A percentile compares a stretch with the other conserved stretches of the same genome.
Evolutionary conservation across 345 rosid genomes (phyloP).

Genomic region (Cochlearia excelsa): DNA sequence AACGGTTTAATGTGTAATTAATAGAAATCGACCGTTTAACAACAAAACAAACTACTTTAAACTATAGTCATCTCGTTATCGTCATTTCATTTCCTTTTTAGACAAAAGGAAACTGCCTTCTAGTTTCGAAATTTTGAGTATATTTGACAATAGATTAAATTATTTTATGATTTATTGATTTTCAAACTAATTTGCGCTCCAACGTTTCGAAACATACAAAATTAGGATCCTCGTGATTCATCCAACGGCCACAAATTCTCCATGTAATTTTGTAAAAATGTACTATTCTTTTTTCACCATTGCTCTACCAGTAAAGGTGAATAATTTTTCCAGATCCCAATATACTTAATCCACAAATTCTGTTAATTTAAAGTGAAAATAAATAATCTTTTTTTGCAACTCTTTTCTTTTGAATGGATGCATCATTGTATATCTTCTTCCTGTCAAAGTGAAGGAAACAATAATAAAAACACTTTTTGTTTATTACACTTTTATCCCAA

Average conservation of each 20-base stretch:
- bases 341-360: constrained; percentile 18
- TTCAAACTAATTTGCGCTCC: constrained; percentile 63
- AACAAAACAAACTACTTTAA: no score
- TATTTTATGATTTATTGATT: constrained; percentile 19
- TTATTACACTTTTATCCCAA: constrained; percentile 32
- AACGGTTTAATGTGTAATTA: no score
- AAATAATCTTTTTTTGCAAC: constrained; percentile 25
- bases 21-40: no score
- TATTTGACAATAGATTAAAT: no score
- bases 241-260: constrained; percentile 56
- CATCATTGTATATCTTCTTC: constrained; percentile 60
- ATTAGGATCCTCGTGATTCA: constrained; percentile 45
- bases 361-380: constrained; percentile 19
- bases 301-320: constrained; percentile 43
- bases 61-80: no score
- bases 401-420: constrained; percentile 6
- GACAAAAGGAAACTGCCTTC: no score
- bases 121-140: no score
- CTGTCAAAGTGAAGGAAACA: constrained; percentile 57
- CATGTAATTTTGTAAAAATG: constrained; percentile 41
- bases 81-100: no score
- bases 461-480: constrained; percentile 25
- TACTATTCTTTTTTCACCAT: constrained; percentile 14
- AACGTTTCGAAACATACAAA: constrained; percentile 41
- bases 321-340: constrained; percentile 36